A percentile compares a stretch with the other conserved stretches of the same genome.
phyloP scores from a whole-genome alignment of 108 stramenopile species.

The Nitzschia inconspicua region DNA sequence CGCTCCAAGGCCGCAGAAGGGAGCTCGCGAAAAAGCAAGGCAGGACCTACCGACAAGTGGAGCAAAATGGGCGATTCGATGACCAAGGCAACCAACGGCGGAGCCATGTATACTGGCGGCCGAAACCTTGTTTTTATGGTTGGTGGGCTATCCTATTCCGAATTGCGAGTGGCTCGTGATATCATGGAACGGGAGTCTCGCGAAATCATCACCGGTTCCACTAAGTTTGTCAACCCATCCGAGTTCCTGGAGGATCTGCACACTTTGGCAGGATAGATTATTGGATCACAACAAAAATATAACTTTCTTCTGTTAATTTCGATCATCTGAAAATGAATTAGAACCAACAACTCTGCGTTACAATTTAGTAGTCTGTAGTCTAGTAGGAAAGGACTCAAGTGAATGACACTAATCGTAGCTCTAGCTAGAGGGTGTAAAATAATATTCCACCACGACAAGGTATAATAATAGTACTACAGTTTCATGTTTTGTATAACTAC shows the following conservation, averaged over 20 bases:
- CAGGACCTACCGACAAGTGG: conserved; percentile 25
- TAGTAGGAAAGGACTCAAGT: too few relatives aligned
- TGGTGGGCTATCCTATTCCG: conserved; percentile 86
- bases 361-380: too few relatives aligned
- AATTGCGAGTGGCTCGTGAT: conserved; percentile 79
- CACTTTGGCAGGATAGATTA: conserved; percentile 8
- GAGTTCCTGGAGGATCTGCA: conserved; percentile 62
- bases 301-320: too few relatives aligned
- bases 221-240: conserved; percentile 60
- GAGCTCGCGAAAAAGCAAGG: conserved; percentile 30
- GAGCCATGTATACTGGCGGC: conserved; percentile 46
- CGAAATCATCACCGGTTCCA: conserved; percentile 85
- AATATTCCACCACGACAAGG: too few relatives aligned
- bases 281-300: too few relatives aligned
- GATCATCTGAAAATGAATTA: too few relatives aligned
- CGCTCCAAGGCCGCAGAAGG: conserved; percentile 12
- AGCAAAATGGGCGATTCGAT: not conserved
- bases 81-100: conserved; percentile 33
- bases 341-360: too few relatives aligned
- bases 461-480: too few relatives aligned
- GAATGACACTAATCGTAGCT: too few relatives aligned
- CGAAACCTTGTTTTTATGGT: conserved; percentile 86
- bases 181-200: conserved; percentile 64
- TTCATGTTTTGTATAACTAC: too few relatives aligned
- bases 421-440: too few relatives aligned